These are phyloP conservation scores for Parathielavia hyrcaniae DNA, from an alignment of 495 filamentous ascomycete species.

Conservation along the genomic window DNA sequence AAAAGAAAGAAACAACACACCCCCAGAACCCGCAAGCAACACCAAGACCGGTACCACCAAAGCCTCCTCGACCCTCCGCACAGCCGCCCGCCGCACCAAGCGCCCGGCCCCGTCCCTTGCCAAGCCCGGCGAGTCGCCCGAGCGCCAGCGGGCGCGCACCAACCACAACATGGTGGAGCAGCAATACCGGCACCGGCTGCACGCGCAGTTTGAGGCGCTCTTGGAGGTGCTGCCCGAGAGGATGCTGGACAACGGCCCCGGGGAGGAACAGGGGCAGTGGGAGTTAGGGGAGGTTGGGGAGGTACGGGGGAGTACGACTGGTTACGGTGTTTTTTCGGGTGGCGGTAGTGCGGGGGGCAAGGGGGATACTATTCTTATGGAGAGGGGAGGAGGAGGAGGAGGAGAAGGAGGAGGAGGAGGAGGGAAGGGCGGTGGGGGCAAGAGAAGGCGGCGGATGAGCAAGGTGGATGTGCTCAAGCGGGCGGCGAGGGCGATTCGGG, in stretches of 20 bases:
- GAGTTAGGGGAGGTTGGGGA: too few species aligned
- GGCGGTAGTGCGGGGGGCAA: neutral
- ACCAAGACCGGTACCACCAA: neutral
- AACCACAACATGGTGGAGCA: conserved; percentile 21
- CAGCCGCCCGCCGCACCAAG: conserved; percentile 15
- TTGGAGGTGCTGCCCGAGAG: conserved; percentile 14
- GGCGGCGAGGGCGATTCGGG: conserved; percentile 1
- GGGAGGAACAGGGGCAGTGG: neutral
- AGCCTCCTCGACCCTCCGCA: conserved; percentile 8
- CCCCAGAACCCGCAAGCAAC: neutral
- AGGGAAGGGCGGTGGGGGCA: neutral
- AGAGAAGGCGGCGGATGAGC: conserved; percentile 13
- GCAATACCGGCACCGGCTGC: conserved; percentile 19
- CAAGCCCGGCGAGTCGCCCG: conserved; percentile 17
- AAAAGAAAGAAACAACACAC: neutral
- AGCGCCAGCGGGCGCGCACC: conserved; percentile 11
- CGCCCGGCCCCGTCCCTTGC: neutral
- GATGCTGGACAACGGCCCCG: neutral
- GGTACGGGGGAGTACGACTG: too few species aligned
- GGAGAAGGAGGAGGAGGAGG: too few species aligned
- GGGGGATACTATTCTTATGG: neutral
- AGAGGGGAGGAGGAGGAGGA: too few species aligned
- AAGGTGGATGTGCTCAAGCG: conserved; percentile 15
- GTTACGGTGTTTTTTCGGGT: too few species aligned
- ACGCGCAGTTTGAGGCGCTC: conserved; percentile 17